phyloP scores from a whole-genome alignment of 441 rosid genomes.

The Populus tomentosa region DNA sequence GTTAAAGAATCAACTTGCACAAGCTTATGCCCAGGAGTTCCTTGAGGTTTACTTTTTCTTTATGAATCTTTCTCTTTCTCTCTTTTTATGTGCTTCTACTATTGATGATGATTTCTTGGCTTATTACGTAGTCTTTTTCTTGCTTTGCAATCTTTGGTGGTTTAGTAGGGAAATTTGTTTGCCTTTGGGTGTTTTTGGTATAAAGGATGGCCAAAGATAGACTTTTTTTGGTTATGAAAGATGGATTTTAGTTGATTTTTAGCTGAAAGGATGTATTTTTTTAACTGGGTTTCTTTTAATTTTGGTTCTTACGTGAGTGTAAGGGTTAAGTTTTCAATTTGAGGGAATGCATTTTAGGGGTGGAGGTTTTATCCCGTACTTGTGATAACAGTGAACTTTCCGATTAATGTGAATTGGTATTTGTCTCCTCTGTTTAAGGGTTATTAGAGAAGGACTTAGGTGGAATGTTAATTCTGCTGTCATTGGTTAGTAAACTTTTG shows the following conservation, averaged over 20 bases:
- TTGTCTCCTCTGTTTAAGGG: neutral
- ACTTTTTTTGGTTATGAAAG: neutral
- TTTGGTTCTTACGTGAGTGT: neutral
- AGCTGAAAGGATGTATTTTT: neutral
- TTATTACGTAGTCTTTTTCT: neutral
- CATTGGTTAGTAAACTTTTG: neutral
- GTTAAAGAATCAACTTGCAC: slow-evolving; percentile 64
- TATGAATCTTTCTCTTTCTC: neutral
- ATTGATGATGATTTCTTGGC: neutral
- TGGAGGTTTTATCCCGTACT: neutral
- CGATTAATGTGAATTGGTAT: neutral
- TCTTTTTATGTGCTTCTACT: neutral
- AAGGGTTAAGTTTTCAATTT: neutral
- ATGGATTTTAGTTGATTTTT: neutral
- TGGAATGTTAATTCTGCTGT: neutral
- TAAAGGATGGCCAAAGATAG: neutral
- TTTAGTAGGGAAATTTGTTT: neutral
- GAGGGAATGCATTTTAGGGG: neutral
- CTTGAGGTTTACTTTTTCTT: slow-evolving; percentile 43
- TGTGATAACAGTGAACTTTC: neutral
- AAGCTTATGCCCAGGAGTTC: slow-evolving; percentile 78
- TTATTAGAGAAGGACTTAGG: neutral
- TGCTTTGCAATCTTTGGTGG: neutral
- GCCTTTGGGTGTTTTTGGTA: neutral
- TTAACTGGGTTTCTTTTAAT: neutral